Evolutionary conservation across 2,329 filamentous ascomycete genomes (phyloP).

Genomic region (Chaetomium globosum): DNA sequence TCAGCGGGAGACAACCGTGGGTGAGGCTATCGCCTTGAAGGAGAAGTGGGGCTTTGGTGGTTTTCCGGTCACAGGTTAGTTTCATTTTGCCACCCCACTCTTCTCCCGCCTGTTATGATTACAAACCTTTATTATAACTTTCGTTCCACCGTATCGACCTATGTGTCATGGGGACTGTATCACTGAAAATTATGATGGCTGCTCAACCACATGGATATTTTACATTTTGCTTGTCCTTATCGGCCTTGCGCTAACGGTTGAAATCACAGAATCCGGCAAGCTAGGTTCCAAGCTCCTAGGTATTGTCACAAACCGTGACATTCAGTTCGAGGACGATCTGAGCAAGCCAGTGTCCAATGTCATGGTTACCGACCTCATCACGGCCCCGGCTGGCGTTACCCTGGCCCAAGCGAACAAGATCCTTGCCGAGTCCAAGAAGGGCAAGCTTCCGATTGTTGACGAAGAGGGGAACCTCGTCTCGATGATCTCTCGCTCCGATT

Average conservation of each 20-base stretch:
- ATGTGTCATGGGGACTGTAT: conserved; percentile 79
- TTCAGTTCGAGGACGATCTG: conserved; percentile 86
- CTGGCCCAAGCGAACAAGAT: conserved; percentile 90
- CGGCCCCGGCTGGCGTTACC: conserved; percentile 78
- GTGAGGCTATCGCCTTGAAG: conserved; percentile 88
- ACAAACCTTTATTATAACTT: conserved; percentile 89
- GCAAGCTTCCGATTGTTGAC: conserved; percentile 93
- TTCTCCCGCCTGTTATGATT: conserved; percentile 63
- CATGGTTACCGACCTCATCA: conserved; percentile 95
- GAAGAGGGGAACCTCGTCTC: conserved; percentile 82
- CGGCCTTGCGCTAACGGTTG: conserved; percentile 43
- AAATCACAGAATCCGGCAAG: conserved; percentile 75
- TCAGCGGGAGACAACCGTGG: conserved; percentile 81
- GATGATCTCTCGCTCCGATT: conserved; percentile 88
- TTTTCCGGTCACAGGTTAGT: conserved; percentile 96
- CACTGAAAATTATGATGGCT: conserved; percentile 51
- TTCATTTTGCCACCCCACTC: conserved; percentile 17
- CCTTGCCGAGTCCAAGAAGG: conserved; percentile 94
- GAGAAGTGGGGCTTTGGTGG: conserved; percentile 98
- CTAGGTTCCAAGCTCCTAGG: conserved; percentile 94
- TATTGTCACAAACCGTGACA: conserved; percentile 96
- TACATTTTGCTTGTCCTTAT: conserved; percentile 37
- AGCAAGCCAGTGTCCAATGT: conserved; percentile 77
- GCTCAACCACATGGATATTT: conserved; percentile 32
- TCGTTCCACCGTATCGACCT: conserved; percentile 99